These are phyloP conservation scores for Dothidotthia symphoricarpi DNA, from an alignment of 2,329 filamentous ascomycete species.

Conservation along the genomic window DNA sequence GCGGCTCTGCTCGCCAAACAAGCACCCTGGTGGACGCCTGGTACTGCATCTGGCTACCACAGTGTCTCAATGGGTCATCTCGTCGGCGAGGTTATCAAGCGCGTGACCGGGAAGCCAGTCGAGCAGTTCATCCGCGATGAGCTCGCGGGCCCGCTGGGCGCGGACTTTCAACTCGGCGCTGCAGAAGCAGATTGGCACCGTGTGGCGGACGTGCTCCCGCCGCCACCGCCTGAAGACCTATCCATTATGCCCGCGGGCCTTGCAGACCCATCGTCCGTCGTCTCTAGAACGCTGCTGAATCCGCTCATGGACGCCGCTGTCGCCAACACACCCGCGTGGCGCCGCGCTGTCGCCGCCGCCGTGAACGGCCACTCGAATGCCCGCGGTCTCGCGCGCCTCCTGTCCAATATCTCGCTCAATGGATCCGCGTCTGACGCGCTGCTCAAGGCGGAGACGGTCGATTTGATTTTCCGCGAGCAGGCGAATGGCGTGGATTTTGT, in stretches of 20 bases:
- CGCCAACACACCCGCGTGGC: conserved; percentile 6
- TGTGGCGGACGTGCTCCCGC: conserved; percentile 13
- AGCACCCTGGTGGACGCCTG: conserved; percentile 18
- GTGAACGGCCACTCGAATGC: conserved; percentile 17
- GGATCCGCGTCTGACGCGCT: conserved; percentile 1
- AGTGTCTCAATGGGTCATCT: conserved; percentile 16
- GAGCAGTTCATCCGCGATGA: conserved; percentile 54
- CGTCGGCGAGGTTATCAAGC: conserved; percentile 9
- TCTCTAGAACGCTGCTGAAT: conserved; percentile 9
- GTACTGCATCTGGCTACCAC: conserved; percentile 17
- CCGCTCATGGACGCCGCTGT: conserved; percentile 6
- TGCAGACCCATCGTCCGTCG: not conserved
- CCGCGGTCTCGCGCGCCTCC: conserved; percentile 7
- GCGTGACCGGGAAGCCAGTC: conserved; percentile 8
- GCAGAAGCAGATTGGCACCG: conserved; percentile 6
- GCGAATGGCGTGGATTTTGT: conserved; percentile 9
- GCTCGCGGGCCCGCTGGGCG: conserved; percentile 58
- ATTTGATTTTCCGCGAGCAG: conserved; percentile 15
- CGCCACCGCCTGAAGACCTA: conserved; percentile 2
- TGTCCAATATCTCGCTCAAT: conserved; percentile 9
- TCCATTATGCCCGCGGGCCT: not conserved
- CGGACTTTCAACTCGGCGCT: conserved; percentile 18
- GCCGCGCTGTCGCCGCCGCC: conserved; percentile 3
- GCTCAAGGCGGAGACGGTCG: conserved; percentile 12
- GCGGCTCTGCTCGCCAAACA: conserved; percentile 12